Conservation (phyloP, 495 filamentous ascomycete species). For the Xylaria sp. region DNA sequence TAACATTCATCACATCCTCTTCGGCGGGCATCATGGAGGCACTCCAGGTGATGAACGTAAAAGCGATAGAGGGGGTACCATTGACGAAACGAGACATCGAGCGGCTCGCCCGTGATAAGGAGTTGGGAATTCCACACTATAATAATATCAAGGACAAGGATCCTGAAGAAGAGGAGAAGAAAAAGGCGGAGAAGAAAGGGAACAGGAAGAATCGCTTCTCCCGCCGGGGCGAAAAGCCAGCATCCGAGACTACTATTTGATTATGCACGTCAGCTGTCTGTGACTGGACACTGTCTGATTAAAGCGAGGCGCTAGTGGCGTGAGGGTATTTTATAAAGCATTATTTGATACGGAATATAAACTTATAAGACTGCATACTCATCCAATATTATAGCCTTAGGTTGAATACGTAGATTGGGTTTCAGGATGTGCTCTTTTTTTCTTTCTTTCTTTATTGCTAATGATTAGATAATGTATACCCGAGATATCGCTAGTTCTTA, state of each 20-base stretch:
- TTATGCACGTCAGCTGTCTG: not conserved
- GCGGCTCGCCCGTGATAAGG: slow-evolving; percentile 54
- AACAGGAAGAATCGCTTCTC: slow-evolving; percentile 31
- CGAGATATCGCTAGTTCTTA: not conserved
- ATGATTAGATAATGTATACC: not conserved
- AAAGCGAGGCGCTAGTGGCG: slow-evolving; percentile 23
- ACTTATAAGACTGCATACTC: not conserved
- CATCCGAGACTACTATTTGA: slow-evolving; percentile 4
- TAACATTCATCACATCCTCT: slow-evolving; percentile 72
- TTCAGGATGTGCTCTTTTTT: not conserved
- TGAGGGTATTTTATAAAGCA: not conserved
- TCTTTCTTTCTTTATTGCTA: not conserved
- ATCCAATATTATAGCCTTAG: not conserved
- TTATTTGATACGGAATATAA: not conserved
- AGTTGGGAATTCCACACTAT: slow-evolving; percentile 57
- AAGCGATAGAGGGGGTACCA: slow-evolving; percentile 69
- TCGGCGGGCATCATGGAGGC: slow-evolving; percentile 73
- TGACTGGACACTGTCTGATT: not conserved
- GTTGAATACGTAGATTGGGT: not conserved
- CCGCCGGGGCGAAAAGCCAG: slow-evolving; percentile 4
- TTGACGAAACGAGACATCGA: slow-evolving; percentile 52
- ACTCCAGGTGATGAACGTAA: slow-evolving; percentile 68
- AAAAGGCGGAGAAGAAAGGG: slow-evolving; percentile 36
- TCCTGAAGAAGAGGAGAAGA: slow-evolving; percentile 49
- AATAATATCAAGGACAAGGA: slow-evolving; percentile 63